Evolutionary conservation across 1,284 basidiomycete species (phyloP), one percentile per base, ranked within the genome.

Genomic region (Microbotryum silenes-acaulis): DNA sequence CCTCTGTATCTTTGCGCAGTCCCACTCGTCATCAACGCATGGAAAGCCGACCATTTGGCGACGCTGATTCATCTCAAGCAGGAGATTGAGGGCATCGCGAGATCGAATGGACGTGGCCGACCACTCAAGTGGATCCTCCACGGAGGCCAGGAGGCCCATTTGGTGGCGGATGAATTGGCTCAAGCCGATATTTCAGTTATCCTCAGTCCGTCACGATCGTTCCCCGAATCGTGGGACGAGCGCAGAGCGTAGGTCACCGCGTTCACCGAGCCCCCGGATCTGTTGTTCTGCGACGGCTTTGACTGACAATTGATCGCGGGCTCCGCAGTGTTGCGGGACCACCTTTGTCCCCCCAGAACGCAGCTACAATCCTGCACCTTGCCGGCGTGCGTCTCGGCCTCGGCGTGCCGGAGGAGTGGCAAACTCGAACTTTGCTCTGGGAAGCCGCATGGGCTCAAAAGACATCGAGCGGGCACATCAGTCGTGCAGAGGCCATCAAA

Each of bases 311-410:
- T 48, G 12, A 29, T 44, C 58, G 31, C n/a, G 0, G 1, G 6
- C 6, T 54, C 18, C 29, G 21, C 33, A 33, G 33, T 27, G 37
- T 46, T 54, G 79, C 85, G 33, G 90, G 89, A 1, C 87, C 86
- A 0, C 90, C 89, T 2, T 73, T 92, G 9, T 82, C 83, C 14
- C 77, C 77, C 55, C 79, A 86, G 50, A 88, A 82, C 44, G 81
- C 85, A 3, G 77, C 89, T n/a, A 77, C 80, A 9, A 79, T 79
- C 54, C 79, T 94, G 16, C 76, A 85, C 27, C 74, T 77, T 3
- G 81, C 85, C 56, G 85, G 85, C 46, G 85, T 93, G 25, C 83
- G 80, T 1, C 86, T 92, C 51, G 91, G 84, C 1, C 75, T 93
- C 50, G 85, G 85, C 59, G 78, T 86, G 2, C 60, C 63, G n/a